Conservation (phyloP, 148 eudicot species). For the Persicaria maculosa region DNA sequence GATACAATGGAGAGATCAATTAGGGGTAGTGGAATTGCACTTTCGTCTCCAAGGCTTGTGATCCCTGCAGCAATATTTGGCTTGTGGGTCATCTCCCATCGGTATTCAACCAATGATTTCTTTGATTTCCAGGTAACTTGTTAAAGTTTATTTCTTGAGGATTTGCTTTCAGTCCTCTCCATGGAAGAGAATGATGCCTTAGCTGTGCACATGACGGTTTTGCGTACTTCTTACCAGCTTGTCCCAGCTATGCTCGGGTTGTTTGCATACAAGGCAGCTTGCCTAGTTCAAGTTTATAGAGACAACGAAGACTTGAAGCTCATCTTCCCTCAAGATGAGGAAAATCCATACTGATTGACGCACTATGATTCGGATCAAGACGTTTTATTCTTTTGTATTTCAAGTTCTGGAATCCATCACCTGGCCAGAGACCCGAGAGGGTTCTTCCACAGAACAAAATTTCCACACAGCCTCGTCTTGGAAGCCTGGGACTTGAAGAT, state of each 20-base stretch:
- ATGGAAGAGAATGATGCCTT: background rate
- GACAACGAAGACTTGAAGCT: conserved; percentile 82
- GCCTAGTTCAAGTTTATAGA: conserved; percentile 88
- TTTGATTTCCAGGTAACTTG: conserved; percentile 73
- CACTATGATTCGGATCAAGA: background rate
- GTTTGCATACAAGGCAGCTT: conserved; percentile 95
- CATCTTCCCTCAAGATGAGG: conserved; percentile 54
- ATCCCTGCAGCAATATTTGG: conserved; percentile 86
- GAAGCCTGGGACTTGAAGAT: background rate
- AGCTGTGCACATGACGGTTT: background rate
- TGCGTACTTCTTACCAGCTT: conserved; percentile 34
- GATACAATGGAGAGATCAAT: conserved; percentile 52
- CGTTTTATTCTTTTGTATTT: background rate
- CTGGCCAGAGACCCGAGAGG: background rate
- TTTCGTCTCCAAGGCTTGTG: conserved; percentile 88
- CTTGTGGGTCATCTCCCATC: conserved; percentile 69
- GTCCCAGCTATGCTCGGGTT: conserved; percentile 86
- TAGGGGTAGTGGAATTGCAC: conserved; percentile 75
- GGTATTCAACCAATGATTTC: conserved; percentile 42
- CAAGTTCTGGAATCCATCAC: background rate
- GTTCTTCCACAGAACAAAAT: background rate
- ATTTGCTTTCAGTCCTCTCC: background rate
- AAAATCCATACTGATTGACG: background rate
- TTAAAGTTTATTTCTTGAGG: background rate
- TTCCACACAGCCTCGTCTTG: no score